phyloP scores from a whole-genome alignment of 1,284 basidiomycete species.

The Erythrobasidium hasegawianum region DNA sequence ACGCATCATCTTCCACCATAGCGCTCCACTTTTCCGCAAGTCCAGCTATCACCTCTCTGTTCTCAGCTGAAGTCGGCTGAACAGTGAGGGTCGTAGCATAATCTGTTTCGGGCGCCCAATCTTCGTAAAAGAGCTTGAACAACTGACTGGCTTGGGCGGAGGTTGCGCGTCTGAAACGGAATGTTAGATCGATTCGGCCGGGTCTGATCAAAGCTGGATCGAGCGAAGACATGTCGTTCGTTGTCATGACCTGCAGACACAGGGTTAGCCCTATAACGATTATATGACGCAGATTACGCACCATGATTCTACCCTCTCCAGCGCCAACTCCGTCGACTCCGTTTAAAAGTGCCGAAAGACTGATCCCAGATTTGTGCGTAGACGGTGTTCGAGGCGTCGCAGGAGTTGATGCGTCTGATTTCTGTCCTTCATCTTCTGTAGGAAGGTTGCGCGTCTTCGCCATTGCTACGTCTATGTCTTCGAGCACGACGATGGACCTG shows the following conservation, averaged over 20 bases:
- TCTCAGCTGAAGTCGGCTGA: neutral
- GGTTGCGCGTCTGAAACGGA: conserved; percentile 10
- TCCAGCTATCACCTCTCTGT: neutral
- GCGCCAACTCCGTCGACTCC: conserved; percentile 16
- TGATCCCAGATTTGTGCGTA: neutral
- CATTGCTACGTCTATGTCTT: conserved; percentile 20
- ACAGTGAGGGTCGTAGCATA: neutral
- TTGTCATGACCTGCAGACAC: conserved; percentile 61
- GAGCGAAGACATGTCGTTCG: conserved; percentile 64
- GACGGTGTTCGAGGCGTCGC: neutral
- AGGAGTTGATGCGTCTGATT: too few relatives aligned
- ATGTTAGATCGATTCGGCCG: conserved; percentile 7
- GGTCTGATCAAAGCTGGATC: conserved; percentile 69
- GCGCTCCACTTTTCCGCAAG: conserved; percentile 59
- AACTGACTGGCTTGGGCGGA: conserved; percentile 18
- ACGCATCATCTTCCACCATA: conserved; percentile 59
- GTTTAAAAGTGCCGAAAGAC: conserved; percentile 6
- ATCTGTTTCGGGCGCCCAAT: too few relatives aligned
- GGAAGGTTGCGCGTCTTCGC: too few relatives aligned
- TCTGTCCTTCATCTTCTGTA: too few relatives aligned
- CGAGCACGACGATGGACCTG: neutral
- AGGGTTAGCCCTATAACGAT: too few relatives aligned
- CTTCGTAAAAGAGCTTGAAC: conserved; percentile 17
- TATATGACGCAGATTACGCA: too few relatives aligned
- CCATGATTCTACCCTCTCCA: neutral